Conservation (phyloP, 139 green algal species). For the Auxenochlorella protothecoides region DNA sequence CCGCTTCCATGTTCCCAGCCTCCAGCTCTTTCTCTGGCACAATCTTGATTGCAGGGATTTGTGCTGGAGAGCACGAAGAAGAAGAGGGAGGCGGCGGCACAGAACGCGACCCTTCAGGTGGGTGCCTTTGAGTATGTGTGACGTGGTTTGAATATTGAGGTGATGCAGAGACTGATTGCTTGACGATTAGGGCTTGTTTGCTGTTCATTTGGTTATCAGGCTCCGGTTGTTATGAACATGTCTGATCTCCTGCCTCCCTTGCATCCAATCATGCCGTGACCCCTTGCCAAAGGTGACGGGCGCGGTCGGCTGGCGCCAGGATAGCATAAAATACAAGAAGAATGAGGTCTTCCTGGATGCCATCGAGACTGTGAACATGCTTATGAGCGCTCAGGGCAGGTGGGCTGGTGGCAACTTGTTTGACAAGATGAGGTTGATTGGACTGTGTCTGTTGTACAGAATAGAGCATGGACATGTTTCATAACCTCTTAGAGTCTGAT, state of each 20-base stretch:
- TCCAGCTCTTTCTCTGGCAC: no score
- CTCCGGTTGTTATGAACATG: no score
- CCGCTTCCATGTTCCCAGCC: no score
- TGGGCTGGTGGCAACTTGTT: background rate
- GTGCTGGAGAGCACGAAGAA: conserved; percentile 38
- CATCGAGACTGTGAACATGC: conserved; percentile 75
- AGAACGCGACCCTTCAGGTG: conserved; percentile 84
- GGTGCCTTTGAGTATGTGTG: no score
- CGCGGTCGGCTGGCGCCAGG: conserved; percentile 77
- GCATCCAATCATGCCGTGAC: no score
- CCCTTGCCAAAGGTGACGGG: conserved; percentile 73
- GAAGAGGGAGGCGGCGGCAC: conserved; percentile 42
- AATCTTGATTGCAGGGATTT: conserved; percentile 17
- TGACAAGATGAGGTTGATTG: background rate
- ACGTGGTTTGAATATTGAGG: no score
- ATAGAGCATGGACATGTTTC: background rate
- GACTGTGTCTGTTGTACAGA: background rate
- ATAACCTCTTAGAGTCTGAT: background rate
- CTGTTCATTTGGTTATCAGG: no score
- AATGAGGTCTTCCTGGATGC: conserved; percentile 95
- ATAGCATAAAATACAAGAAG: conserved; percentile 91
- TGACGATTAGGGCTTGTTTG: no score
- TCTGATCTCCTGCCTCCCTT: no score
- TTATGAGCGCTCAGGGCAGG: conserved; percentile 48
- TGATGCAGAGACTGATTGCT: no score